phyloP scores from a whole-genome alignment of 202 grass and related monocot genomes.

The Panicum virgatum region DNA sequence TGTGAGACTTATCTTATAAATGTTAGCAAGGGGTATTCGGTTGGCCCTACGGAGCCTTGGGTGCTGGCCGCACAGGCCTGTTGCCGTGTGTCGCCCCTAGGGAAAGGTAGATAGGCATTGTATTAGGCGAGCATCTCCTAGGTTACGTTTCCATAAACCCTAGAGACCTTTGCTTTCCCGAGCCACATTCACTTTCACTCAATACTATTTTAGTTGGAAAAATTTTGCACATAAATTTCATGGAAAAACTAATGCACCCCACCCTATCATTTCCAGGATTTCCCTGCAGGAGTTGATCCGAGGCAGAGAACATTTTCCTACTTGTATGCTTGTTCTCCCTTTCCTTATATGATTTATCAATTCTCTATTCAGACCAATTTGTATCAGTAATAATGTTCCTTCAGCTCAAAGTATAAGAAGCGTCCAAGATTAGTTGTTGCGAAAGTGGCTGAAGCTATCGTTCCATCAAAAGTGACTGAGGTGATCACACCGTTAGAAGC shows the following conservation, averaged over 20 bases:
- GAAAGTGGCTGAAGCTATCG: constrained; percentile 25
- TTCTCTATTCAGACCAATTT: not conserved
- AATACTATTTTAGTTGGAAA: not conserved
- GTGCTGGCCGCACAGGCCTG: too few relatives aligned
- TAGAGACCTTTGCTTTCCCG: too few relatives aligned
- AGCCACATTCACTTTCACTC: too few relatives aligned
- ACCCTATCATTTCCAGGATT: constrained; percentile 51
- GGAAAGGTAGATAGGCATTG: too few relatives aligned
- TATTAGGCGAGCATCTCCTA: too few relatives aligned
- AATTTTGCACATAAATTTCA: not conserved
- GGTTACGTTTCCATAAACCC: too few relatives aligned
- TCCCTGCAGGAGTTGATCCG: constrained; percentile 60
- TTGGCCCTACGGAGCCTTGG: too few relatives aligned
- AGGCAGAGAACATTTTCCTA: constrained; percentile 69
- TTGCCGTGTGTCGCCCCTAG: too few relatives aligned
- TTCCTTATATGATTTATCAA: constrained; percentile 28
- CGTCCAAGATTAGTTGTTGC: constrained; percentile 21
- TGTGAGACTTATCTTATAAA: too few relatives aligned
- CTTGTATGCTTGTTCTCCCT: constrained; percentile 46
- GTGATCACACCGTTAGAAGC: not conserved
- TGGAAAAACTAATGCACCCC: constrained; percentile 14
- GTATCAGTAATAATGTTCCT: constrained; percentile 35
- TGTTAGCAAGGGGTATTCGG: too few relatives aligned
- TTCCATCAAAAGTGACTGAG: not conserved
- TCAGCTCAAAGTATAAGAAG: constrained; percentile 62